A percentile compares a stretch with the other conserved stretches of the same genome.
These are phyloP conservation scores for Colletotrichum kahawae DNA, from an alignment of 2,329 filamentous ascomycete species.

Conservation along the genomic window DNA sequence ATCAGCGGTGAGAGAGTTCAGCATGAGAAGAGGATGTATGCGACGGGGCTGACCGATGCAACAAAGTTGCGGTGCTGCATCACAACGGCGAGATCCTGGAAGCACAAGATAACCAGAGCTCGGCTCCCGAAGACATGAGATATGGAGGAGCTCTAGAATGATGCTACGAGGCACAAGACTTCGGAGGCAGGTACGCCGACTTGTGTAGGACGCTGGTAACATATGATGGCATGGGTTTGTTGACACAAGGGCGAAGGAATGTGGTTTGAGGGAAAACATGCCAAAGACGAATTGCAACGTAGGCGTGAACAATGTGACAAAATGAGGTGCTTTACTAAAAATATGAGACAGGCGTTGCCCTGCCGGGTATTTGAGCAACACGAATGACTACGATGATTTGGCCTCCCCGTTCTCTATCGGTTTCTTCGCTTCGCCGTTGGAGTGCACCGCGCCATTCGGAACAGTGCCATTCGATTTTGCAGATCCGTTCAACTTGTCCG, in stretches of 20 bases:
- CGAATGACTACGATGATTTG: slow-evolving; percentile 9
- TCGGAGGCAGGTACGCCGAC: neutral
- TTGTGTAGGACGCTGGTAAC: neutral
- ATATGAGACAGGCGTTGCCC: slow-evolving; percentile 18
- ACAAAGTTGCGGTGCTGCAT: neutral
- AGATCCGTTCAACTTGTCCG: neutral
- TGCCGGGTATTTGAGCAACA: slow-evolving; percentile 21
- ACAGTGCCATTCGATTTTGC: neutral
- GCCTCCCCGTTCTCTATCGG: neutral
- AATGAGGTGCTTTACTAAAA: slow-evolving; percentile 7
- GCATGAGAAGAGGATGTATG: too few species aligned
- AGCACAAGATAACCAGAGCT: neutral
- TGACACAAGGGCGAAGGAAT: neutral
- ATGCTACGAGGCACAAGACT: neutral
- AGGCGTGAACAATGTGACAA: neutral
- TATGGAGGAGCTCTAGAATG: neutral
- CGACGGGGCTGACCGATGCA: neutral
- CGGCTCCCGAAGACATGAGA: neutral
- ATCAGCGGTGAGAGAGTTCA: neutral
- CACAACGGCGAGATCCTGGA: neutral
- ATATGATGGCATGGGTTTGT: neutral
- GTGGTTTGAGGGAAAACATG: neutral
- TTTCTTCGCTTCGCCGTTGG: neutral
- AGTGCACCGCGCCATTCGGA: neutral
- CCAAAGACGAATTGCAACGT: neutral